These are phyloP conservation scores for Candida labiduridarum DNA, from an alignment of 1,139 yeast species.

Conservation along the genomic window DNA sequence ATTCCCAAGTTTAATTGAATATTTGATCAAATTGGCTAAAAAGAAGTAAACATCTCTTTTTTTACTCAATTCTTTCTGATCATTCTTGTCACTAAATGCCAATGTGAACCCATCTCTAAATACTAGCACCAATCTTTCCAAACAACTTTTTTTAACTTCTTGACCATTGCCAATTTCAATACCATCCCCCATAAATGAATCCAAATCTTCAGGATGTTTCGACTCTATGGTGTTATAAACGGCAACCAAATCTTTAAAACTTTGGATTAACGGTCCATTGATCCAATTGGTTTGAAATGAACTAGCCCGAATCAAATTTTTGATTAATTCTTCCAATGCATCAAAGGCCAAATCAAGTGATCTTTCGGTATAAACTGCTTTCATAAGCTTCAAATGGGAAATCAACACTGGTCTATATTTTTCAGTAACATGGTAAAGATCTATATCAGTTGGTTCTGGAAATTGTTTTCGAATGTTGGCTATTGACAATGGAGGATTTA, in stretches of 20 bases:
- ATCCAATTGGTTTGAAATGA: slow-evolving; percentile 71
- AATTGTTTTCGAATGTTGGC: slow-evolving; percentile 26
- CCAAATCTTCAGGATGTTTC: slow-evolving; percentile 31
- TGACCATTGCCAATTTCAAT: slow-evolving; percentile 18
- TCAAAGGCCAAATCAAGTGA: slow-evolving; percentile 43
- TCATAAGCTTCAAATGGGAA: slow-evolving; percentile 40
- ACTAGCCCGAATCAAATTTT: slow-evolving; percentile 58
- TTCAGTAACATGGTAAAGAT: slow-evolving; percentile 38
- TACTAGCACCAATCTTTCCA: slow-evolving; percentile 64
- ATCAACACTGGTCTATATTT: slow-evolving; percentile 38
- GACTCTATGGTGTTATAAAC: slow-evolving; percentile 42
- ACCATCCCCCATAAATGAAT: slow-evolving; percentile 11
- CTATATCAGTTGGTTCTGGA: slow-evolving; percentile 43
- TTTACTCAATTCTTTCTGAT: slow-evolving; percentile 52
- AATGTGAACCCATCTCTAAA: slow-evolving; percentile 75
- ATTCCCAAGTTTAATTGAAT: slow-evolving; percentile 71
- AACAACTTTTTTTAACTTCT: slow-evolving; percentile 20
- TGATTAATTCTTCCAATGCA: slow-evolving; percentile 45
- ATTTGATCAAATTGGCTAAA: slow-evolving; percentile 69
- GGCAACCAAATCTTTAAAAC: slow-evolving; percentile 58
- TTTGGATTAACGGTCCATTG: slow-evolving; percentile 55
- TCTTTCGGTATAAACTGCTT: slow-evolving; percentile 37
- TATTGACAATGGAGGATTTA: slow-evolving; percentile 35
- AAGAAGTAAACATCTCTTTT: slow-evolving; percentile 72
- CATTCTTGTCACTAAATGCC: slow-evolving; percentile 77